Percentiles rank a stretch among this genome's conserved stretches.
Conservation (phyloP, 2,329 filamentous ascomycete species). For the Colletotrichum chlorophyti region DNA sequence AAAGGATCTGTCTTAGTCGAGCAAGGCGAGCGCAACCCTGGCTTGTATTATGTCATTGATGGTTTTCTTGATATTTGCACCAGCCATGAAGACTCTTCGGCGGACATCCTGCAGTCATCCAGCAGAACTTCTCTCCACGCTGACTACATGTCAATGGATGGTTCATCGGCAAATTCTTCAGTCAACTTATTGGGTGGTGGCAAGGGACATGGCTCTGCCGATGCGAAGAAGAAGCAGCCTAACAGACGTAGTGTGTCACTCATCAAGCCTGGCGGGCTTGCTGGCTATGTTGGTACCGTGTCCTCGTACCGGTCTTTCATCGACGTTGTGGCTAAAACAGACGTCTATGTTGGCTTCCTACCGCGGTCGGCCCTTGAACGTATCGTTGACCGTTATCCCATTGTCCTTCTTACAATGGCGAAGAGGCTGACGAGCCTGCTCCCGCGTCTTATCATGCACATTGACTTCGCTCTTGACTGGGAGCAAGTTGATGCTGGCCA, state of each 20-base stretch:
- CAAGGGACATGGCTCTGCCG: slow-evolving; percentile 37
- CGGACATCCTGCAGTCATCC: slow-evolving; percentile 48
- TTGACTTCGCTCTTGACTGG: slow-evolving; percentile 98
- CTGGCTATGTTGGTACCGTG: slow-evolving; percentile 92
- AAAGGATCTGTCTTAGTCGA: slow-evolving; percentile 94
- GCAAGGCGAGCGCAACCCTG: slow-evolving; percentile 95
- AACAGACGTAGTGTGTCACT: slow-evolving; percentile 78
- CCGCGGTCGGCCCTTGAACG: slow-evolving; percentile 85
- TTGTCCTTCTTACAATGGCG: slow-evolving; percentile 92
- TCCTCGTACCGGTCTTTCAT: slow-evolving; percentile 97
- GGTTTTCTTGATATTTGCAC: slow-evolving; percentile 95
- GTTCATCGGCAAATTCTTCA: slow-evolving; percentile 22
- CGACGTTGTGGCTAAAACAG: slow-evolving; percentile 95
- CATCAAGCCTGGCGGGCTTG: slow-evolving; percentile 92
- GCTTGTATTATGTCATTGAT: slow-evolving; percentile 96
- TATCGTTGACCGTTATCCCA: slow-evolving; percentile 91
- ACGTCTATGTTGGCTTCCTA: slow-evolving; percentile 96
- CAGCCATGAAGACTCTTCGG: slow-evolving; percentile 66
- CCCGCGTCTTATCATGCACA: slow-evolving; percentile 89
- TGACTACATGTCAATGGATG: slow-evolving; percentile 16
- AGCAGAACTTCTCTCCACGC: slow-evolving; percentile 38
- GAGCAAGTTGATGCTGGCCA: slow-evolving; percentile 95
- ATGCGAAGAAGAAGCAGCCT: slow-evolving; percentile 52
- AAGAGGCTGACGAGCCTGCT: slow-evolving; percentile 91
- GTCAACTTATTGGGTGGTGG: slow-evolving; percentile 32